Conservation (phyloP, 768 basidiomycete species). For the Termitomyces sp. region DNA sequence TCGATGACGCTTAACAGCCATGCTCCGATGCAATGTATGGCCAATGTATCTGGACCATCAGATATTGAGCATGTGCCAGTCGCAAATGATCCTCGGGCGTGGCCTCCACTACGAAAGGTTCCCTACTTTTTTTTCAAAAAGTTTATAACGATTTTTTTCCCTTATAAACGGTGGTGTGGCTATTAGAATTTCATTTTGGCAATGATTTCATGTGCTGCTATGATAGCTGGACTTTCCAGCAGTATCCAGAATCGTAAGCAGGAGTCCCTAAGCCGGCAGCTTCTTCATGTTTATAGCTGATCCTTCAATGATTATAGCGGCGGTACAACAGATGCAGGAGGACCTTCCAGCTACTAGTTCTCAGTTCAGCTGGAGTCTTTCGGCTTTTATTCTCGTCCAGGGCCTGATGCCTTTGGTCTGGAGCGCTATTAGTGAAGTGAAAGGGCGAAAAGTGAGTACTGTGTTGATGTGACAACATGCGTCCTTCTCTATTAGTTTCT, state of each 20-base stretch:
- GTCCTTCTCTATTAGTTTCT: neutral
- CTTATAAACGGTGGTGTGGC: neutral
- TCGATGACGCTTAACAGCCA: slow-evolving; percentile 4
- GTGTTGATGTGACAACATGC: neutral
- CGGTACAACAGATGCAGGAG: slow-evolving; percentile 52
- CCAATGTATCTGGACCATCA: neutral
- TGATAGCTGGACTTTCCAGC: slow-evolving; percentile 52
- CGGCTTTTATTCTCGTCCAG: slow-evolving; percentile 71
- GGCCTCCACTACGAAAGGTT: slow-evolving; percentile 55
- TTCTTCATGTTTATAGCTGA: neutral
- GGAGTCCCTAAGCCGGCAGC: neutral
- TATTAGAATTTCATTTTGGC: slow-evolving; percentile 37
- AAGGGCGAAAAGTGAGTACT: slow-evolving; percentile 58
- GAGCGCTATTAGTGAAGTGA: slow-evolving; percentile 68
- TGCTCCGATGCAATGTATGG: slow-evolving; percentile 1
- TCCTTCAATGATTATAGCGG: slow-evolving; percentile 35
- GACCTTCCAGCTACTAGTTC: slow-evolving; percentile 54
- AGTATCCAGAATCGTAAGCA: slow-evolving; percentile 63
- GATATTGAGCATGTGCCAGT: slow-evolving; percentile 55
- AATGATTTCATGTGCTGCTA: slow-evolving; percentile 45
- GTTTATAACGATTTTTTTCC: neutral
- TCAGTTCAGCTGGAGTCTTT: slow-evolving; percentile 64
- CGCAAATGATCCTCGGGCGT: slow-evolving; percentile 55
- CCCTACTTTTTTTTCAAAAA: neutral
- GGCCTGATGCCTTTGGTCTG: slow-evolving; percentile 64